Evolutionary conservation across 2,329 filamentous ascomycete species (phyloP).

Genomic region (Pestalotiopsis sp.): DNA sequence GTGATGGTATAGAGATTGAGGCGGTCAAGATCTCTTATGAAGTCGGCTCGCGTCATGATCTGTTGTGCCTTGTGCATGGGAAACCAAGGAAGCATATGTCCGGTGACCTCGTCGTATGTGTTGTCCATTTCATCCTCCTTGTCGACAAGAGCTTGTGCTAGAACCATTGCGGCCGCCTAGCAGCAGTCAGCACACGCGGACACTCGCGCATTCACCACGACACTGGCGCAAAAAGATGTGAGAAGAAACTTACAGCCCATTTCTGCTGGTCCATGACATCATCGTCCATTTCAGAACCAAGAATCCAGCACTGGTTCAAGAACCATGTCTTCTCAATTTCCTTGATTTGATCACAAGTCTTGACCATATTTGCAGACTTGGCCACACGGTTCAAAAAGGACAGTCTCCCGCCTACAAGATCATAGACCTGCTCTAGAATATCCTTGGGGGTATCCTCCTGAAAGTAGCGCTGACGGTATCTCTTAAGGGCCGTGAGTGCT

Average conservation of each 20-base stretch:
- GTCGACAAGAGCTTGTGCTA: slow-evolving; percentile 90
- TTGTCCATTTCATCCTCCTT: slow-evolving; percentile 69
- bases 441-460: slow-evolving; percentile 57
- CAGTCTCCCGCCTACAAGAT: slow-evolving; percentile 83
- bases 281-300: slow-evolving; percentile 83
- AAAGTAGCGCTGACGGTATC: slow-evolving; percentile 82
- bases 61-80: slow-evolving; percentile 83
- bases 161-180: slow-evolving; percentile 87
- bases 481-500: slow-evolving; percentile 75
- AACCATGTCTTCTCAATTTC: slow-evolving; percentile 78
- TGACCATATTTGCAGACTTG: slow-evolving; percentile 80
- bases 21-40: slow-evolving; percentile 89
- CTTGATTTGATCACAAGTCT: slow-evolving; percentile 74
- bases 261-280: slow-evolving; percentile 99
- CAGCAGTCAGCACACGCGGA: not conserved
- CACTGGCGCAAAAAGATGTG: not conserved
- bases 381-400: slow-evolving; percentile 89
- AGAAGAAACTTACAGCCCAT: slow-evolving; percentile 70
- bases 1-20: slow-evolving; percentile 96
- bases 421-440: slow-evolving; percentile 77
- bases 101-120: slow-evolving; percentile 66
- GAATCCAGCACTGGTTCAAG: slow-evolving; percentile 77
- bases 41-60: slow-evolving; percentile 95
- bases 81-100: slow-evolving; percentile 79
- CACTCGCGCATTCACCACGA: not conserved